Base-by-base conservation (phyloP, 2,329 filamentous ascomycete genomes). In the Fusarium sp. region DNA sequence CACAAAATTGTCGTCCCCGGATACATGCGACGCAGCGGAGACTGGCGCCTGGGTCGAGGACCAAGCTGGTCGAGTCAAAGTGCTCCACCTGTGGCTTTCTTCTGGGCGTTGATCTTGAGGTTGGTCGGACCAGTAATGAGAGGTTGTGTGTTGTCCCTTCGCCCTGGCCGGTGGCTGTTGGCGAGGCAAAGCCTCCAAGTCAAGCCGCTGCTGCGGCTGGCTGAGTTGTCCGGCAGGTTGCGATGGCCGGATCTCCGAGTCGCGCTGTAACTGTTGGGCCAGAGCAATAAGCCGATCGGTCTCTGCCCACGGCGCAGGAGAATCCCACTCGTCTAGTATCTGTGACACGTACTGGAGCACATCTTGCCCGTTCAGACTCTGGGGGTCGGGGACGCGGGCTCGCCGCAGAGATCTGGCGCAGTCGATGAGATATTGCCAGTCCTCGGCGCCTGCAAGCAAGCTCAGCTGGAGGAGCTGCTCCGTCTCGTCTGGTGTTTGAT, bases 281-380 rank as follows among this genome's bases (percentile, higher is more conserved):
- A 70, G 65, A 27, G 72, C 65, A 53, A 82, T 81, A 18, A 81
- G 68, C 28, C 77, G 73, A 58, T 82, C 81, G 5, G 81, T 82
- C 48, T 77, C 68, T 30, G 65, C 72, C 81, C 81, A 82, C 6
- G 76, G 71, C 16, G 66, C 55, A 7, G 62, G 37, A 50, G 53
- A 16, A 12, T 57, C 44, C 18, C 60, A 30, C 15, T 66, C 65
- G 6, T 69, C 54, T 27, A 76, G 53, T 28, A 77, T 73, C 11
- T 68, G 57, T 66, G 73, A 76, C 31, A 82, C 60, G 60, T 77
- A 80, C 16, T 75, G 70, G 27, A 81, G 74, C 6, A 81, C 40
- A 62, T 82, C 81, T 57, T 74, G 72, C 5, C 76, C 78, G 18
- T 81, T 75, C 10, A 80, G 71, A 30, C 68, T 71, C 6, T 64